Evolutionary conservation across 2,329 filamentous ascomycete genomes (phyloP), one percentile per base, ranked within the genome.

Genomic region (Botryotinia calthae): DNA sequence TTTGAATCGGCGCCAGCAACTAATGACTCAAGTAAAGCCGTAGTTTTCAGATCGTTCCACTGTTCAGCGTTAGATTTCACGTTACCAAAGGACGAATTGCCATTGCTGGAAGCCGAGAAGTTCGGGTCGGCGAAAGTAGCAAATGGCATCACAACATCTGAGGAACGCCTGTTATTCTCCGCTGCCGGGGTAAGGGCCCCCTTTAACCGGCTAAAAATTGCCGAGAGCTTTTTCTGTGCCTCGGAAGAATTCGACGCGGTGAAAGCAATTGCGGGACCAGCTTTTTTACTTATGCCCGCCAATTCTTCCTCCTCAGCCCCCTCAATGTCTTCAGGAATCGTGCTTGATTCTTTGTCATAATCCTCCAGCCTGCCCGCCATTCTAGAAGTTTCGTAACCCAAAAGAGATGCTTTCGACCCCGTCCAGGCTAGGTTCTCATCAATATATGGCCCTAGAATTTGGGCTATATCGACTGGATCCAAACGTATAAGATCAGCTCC

Each of bases 381-480:
- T 77, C 86, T 85, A 54, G 89, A 84, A 63, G 87, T 82, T 76
- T 84, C 83, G 75, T 89, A 91, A 2, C 87, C 88, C 65, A 91
- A 81, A 76, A 86, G 84, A 2, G 88, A 86, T 18, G 88, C 81
- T 31, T 83, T 80, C 1, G 87, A 86, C 10, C 80, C 78, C 12
- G 82, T 85, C 75, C 81, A 82, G 16, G 80, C 83, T n/a, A 83
- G 74, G 74, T 86, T 85, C 78, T 92, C 89, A 7, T 90, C 91
- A 16, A 95, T 82, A 77, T 94, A 93, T 61, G 88, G 86, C 4
- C 90, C 91, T 0, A 91, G 86, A 40, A 96, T 83, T 67, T 90
- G 86, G 4, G 91, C 91, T 70, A 97, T 82, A 78, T 92, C 90
- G 75, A 90, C 87, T 1, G 93, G 89, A 78, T 90, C 88, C 18